Conservation (phyloP, 129 eudicot species). For the Deinandra increscens region DNA sequence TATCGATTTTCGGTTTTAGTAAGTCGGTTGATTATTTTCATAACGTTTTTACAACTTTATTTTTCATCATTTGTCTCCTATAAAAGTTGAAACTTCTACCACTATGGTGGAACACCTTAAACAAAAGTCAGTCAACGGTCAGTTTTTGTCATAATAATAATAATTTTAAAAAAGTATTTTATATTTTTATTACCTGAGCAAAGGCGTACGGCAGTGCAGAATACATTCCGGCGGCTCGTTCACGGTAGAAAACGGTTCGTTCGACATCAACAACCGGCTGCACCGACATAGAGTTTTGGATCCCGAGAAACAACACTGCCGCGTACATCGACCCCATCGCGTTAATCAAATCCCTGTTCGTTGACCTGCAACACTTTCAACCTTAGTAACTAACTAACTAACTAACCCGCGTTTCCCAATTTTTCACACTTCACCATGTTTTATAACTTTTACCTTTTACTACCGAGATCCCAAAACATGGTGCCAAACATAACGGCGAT, state of each 20-base stretch:
- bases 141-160: too few species aligned
- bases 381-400: too few species aligned
- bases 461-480: slow-evolving; percentile 63
- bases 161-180: too few species aligned
- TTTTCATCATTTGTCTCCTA: too few species aligned
- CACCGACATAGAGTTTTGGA: slow-evolving; percentile 41
- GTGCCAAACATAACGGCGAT: slow-evolving; percentile 47
- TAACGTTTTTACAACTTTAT: too few species aligned
- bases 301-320: slow-evolving; percentile 36
- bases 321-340: slow-evolving; percentile 61
- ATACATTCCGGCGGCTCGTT: slow-evolving; percentile 61
- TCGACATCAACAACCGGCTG: slow-evolving; percentile 53
- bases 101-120: too few species aligned
- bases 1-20: too few species aligned
- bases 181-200: slow-evolving; percentile 36
- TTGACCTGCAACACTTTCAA: slow-evolving; percentile 22
- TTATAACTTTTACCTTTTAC: slow-evolving; percentile 47
- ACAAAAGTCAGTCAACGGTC: too few species aligned
- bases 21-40: too few species aligned
- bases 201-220: slow-evolving; percentile 53
- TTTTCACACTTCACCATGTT: too few species aligned
- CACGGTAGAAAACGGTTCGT: slow-evolving; percentile 54
- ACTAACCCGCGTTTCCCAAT: too few species aligned
- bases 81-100: too few species aligned
- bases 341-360: slow-evolving; percentile 35